These are phyloP conservation scores for Melanogaster broomeanus DNA, from an alignment of 768 basidiomycete species.

Conservation along the genomic window DNA sequence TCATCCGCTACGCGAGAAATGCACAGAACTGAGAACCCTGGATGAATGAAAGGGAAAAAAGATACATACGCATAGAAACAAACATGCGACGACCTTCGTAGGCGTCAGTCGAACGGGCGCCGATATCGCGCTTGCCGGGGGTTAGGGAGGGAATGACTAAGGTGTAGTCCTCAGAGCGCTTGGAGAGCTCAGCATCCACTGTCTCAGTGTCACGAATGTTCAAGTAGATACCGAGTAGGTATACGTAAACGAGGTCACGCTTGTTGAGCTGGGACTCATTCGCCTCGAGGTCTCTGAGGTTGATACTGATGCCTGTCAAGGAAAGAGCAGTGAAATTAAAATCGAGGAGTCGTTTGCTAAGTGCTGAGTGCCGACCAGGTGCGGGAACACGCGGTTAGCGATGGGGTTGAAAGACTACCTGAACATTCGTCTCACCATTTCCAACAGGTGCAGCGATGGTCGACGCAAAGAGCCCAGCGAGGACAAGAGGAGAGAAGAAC, in stretches of 20 bases:
- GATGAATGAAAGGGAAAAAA: neutral
- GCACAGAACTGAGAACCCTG: neutral
- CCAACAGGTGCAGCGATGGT: neutral
- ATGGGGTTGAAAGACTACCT: constrained; percentile 37
- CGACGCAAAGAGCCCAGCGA: neutral
- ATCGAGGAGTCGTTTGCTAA: neutral
- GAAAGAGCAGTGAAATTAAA: neutral
- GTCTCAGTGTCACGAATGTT: neutral
- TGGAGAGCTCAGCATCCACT: neutral
- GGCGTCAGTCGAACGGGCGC: neutral
- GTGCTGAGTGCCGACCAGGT: constrained; percentile 24
- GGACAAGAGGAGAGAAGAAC: neutral
- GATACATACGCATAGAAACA: neutral
- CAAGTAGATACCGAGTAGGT: neutral
- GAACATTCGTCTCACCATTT: neutral
- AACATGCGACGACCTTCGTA: neutral
- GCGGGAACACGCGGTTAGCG: constrained; percentile 40
- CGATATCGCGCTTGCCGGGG: neutral
- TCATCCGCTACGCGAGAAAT: neutral
- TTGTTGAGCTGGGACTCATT: neutral
- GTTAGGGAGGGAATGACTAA: neutral
- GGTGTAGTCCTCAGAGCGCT: neutral
- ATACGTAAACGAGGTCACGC: neutral
- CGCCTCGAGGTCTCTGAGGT: neutral
- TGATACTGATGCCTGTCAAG: neutral